Evolutionary conservation across 495 filamentous ascomycete genomes (phyloP), one percentile per base, ranked within the genome.

Genomic region (Daldinia concentrica): DNA sequence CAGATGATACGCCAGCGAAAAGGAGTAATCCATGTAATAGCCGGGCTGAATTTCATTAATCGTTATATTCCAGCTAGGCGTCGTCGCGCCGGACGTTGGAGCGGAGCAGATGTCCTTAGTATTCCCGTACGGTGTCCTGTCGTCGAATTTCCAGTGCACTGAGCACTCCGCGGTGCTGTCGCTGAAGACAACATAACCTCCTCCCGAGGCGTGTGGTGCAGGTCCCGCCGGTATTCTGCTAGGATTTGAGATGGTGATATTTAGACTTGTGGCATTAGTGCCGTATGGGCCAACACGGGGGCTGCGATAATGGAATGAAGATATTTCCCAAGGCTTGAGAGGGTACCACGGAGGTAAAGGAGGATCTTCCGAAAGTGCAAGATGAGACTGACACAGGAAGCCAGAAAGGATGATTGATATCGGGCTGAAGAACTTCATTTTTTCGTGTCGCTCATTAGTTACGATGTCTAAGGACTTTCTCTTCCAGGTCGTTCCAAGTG

Each of bases 281-380:
- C 59, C 59, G 57, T 71, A 70, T 4, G 73, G 70, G 7, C 66
- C 52, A 6, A 60, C 26, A 8, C 62, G 56, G 9, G 73, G 73
- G 29, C 65, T 62, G 3, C 52, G 51, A 22, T 55, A 62, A 9
- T 43, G 50, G 11, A 76, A 4, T 0, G 66, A 64, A 11, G 32
- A 37, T 41, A 76, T 51, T 29, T 67, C 37, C 74, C 67, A 76
- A 0, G 70, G 50, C 36, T 68, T 36, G 11, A 76, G 60, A 4
- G 74, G 74, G 45, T 76, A 76, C 74, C 74, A 76, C 8, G 74
- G 66, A 8, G 74, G 73, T 24, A 64, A 30, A 34, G 66, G 59
- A 14, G 60, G 59, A 19, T 73, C 69, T 50, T 51, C 34, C 19
- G 73, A 60, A 3, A 62, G 36, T n/a, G 39, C 65, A 11, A 61